Evolutionary conservation across 2,329 filamentous ascomycete genomes (phyloP).

Genomic region (Venturia aucupariae): DNA sequence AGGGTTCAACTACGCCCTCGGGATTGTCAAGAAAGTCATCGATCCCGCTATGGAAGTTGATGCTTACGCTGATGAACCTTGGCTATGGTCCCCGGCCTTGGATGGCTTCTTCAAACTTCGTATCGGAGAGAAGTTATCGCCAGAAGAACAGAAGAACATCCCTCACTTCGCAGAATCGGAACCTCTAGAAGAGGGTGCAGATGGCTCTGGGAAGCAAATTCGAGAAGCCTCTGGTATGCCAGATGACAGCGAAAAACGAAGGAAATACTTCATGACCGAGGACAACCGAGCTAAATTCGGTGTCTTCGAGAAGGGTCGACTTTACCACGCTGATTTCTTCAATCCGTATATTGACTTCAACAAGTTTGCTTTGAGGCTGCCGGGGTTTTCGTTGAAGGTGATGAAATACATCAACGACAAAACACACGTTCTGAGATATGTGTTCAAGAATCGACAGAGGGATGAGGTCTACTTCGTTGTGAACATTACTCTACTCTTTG

Average conservation of each 20-base stretch:
- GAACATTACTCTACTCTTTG: constrained; percentile 62
- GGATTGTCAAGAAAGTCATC: constrained; percentile 80
- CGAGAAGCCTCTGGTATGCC: constrained; percentile 34
- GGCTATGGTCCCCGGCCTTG: constrained; percentile 73
- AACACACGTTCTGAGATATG: constrained; percentile 75
- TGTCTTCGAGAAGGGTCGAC: constrained; percentile 51
- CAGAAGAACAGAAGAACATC: constrained; percentile 11
- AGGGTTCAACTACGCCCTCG: constrained; percentile 75
- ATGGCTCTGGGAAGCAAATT: constrained; percentile 21
- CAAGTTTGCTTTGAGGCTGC: constrained; percentile 15
- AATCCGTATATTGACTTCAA: constrained; percentile 90
- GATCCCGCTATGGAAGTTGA: constrained; percentile 89
- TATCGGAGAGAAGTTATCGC: constrained; percentile 8
- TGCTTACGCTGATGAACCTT: constrained; percentile 75
- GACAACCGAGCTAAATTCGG: constrained; percentile 44
- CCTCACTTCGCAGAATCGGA: constrained; percentile 3
- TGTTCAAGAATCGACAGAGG: constrained; percentile 71
- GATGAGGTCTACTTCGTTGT: constrained; percentile 71
- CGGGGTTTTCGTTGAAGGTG: constrained; percentile 10
- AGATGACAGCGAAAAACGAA: constrained; percentile 36
- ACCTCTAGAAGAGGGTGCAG: constrained; percentile 11
- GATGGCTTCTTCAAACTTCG: constrained; percentile 12
- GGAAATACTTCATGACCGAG: constrained; percentile 52
- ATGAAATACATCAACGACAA: constrained; percentile 15
- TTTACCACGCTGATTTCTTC: constrained; percentile 66